Percentiles rank a stretch among this genome's conserved stretches.
Evolutionary conservation across 2,329 filamentous ascomycete genomes (phyloP).

Genomic region (Verticillium klebahnii): DNA sequence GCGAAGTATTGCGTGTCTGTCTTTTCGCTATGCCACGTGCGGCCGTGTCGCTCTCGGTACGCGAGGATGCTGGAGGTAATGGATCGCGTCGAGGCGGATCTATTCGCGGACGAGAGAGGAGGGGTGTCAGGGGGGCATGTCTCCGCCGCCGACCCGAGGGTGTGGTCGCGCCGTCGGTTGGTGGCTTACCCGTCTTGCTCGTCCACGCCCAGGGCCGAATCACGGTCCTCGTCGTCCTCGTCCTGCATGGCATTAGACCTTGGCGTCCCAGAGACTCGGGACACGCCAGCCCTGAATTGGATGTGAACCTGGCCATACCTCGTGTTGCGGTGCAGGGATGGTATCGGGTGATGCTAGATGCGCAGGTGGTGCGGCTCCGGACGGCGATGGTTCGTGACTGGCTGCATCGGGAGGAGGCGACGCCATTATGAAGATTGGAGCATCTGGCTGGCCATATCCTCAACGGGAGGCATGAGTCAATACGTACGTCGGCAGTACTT

Average conservation of each 20-base stretch:
- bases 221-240: background rate
- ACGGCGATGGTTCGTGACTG: background rate
- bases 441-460: background rate
- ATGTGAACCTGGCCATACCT: background rate
- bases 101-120: background rate
- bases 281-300: background rate
- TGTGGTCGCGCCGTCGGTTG: background rate
- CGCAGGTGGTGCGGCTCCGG: background rate
- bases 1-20: conserved; percentile 10
- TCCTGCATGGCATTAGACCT: background rate
- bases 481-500: background rate
- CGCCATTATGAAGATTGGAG: background rate
- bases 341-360: background rate
- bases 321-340: background rate
- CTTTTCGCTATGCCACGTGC: conserved; percentile 6
- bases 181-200: background rate
- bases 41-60: conserved; percentile 8
- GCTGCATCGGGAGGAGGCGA: background rate
- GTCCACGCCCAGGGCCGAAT: background rate
- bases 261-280: background rate
- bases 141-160: background rate
- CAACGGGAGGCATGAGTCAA: too few relatives aligned
- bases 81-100: background rate
- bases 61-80: conserved; percentile 6
- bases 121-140: background rate